Evolutionary conservation across 805 yeast genomes (phyloP), one percentile per base, ranked within the genome.

Genomic region (Cyberlindnera mrakii): DNA sequence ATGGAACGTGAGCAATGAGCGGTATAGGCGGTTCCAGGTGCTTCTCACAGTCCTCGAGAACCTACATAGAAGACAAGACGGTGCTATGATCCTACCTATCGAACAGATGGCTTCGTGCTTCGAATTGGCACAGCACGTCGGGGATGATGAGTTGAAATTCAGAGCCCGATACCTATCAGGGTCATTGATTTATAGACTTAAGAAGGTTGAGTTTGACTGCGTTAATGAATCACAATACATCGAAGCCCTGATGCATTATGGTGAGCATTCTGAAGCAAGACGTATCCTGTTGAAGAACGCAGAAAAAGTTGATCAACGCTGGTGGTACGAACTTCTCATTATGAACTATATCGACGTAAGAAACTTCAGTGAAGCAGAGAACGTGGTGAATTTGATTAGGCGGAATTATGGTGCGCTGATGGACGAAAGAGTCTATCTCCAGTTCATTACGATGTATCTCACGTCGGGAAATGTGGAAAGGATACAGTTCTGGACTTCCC

Each of bases 251-350:
- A 53, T 70, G 16, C 53, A 58, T 6, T 61, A 57, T 48, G 60
- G 62, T 2, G 49, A 66, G 4, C 57, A 53, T 42, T 47, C 57
- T 8, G 58, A 62, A 31, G 80, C 79, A 0, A 54, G 55, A 6
- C 46, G 57, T 8, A 55, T 75, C 16, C 70, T 68, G 48, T 48
- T 55, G 15, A 53, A 68, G 1, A 18, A 40, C 9, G 33, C 43
- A 6, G 55, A 47, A 3, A 67, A 67, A 29, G 53, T 62, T 6
- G 66, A 69, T 27, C 68, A 73, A 45, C 55, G 78, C 42, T 77
- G 78, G 67, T 77, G 82, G 82, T 59, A 62, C 45, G 81, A 76
- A 40, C 44, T 70, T 19, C 76, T 79, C n/a, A 59, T 69, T 43
- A 63, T 62, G 44, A 60, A 72, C 6, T 61, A 66, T 37, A 47